Evolutionary conservation across 345 rosid species (phyloP).

Genomic region (Jatropha curcas): DNA sequence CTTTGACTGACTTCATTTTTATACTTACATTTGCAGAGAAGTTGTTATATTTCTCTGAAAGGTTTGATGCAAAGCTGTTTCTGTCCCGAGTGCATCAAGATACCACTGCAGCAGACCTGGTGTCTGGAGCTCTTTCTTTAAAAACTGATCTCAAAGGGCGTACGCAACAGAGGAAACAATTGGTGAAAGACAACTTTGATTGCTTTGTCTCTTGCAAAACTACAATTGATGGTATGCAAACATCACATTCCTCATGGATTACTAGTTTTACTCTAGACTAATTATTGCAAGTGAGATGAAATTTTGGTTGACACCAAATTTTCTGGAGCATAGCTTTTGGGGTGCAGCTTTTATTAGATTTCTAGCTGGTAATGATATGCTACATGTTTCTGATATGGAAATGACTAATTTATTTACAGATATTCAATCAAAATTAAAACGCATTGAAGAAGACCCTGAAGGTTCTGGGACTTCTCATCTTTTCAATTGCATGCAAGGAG

Average conservation of each 20-base stretch:
- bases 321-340: conserved; percentile 13
- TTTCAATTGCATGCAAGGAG: conserved; percentile 79
- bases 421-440: conserved; percentile 89
- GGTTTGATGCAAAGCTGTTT: conserved; percentile 88
- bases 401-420: conserved; percentile 43
- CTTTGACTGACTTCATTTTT: conserved; percentile 1
- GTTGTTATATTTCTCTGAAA: conserved; percentile 82
- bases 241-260: conserved; percentile 12
- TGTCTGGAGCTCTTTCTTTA: conserved; percentile 87
- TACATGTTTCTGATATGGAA: conserved; percentile 21
- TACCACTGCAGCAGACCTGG: conserved; percentile 84
- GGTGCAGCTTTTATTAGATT: neutral
- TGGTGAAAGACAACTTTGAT: conserved; percentile 97
- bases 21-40: conserved; percentile 63
- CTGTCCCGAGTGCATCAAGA: conserved; percentile 83
- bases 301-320: conserved; percentile 13
- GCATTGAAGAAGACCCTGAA: conserved; percentile 97
- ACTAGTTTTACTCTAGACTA: conserved; percentile 18
- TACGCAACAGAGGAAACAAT: conserved; percentile 85
- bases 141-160: conserved; percentile 95
- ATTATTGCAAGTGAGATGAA: conserved; percentile 5
- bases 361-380: neutral
- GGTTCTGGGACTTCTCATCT: conserved; percentile 91
- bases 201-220: conserved; percentile 99
- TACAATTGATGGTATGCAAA: conserved; percentile 86